These are phyloP conservation scores for Niebla homalea DNA, from an alignment of 495 filamentous ascomycete species.

Conservation along the genomic window DNA sequence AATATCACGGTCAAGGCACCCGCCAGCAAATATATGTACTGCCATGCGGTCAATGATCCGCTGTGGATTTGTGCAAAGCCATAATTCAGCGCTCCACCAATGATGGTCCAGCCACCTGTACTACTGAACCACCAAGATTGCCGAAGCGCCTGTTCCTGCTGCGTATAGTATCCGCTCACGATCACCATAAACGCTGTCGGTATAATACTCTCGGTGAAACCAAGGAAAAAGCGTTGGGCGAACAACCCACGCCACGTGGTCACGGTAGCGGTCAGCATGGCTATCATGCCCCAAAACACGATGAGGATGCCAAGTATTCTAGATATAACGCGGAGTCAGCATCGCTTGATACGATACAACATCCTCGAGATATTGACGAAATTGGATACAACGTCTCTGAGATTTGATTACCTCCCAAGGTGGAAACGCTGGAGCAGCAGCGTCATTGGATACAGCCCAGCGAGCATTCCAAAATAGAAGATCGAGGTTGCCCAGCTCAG, in stretches of 20 bases:
- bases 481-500: constrained; percentile 64
- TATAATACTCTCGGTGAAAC: constrained; percentile 53
- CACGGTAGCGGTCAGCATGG: constrained; percentile 55
- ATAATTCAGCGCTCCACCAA: constrained; percentile 55
- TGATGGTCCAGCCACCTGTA: constrained; percentile 54
- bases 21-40: constrained; percentile 56
- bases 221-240: constrained; percentile 59
- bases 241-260: constrained; percentile 50
- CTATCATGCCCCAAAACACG: constrained; percentile 51
- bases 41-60: constrained; percentile 44
- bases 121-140: constrained; percentile 60
- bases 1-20: constrained; percentile 51
- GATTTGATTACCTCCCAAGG: constrained; percentile 23
- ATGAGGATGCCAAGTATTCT: constrained; percentile 50
- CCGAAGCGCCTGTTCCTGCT: constrained; percentile 50
- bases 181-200: constrained; percentile 58
- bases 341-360: too few species aligned
- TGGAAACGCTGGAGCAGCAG: constrained; percentile 53
- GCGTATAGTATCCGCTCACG: constrained; percentile 51
- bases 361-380: too few species aligned
- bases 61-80: constrained; percentile 51
- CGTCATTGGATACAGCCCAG: constrained; percentile 59
- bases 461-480: constrained; percentile 71
- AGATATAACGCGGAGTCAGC: too few species aligned
- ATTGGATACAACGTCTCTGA: too few species aligned